Evolutionary conservation across 306 rosid species (phyloP), one percentile per base, ranked within the genome.

Genomic region (Sicyos edulis): DNA sequence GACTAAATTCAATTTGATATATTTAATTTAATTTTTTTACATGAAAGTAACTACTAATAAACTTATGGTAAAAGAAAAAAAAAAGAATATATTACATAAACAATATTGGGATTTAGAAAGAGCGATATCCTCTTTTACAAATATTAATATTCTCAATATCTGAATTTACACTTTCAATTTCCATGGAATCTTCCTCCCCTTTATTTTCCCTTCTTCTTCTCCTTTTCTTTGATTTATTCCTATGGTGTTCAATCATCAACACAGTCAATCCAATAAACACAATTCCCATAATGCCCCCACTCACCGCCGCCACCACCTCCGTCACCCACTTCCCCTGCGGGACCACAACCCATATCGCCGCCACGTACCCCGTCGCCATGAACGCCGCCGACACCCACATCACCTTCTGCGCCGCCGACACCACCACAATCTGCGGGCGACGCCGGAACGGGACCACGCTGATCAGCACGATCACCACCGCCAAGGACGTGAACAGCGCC

Each of bases 371-470:
- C 16, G 78, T 79, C 53, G 86, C 86, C 91, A 87, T 85, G 67
- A 88, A 91, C n/a, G 84, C 81, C 76, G 84, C 87, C 0, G 96
- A 82, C 8, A 81, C 75, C 96, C 96, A 91, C 85, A 87, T 78
- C 26, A 81, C 88, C 84, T 91, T 91, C 74, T 88, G 97, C 75
- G 96, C 82, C 10, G 79, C 24, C 7, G 37, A 45, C 85, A 91
- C 14, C 26, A 91, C 54, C 71, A 71, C 78, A 37, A 79, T 82
- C 40, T 78, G 80, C 29, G 89, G 56, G 59, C 86, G 88, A 70
- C 87, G 86, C 51, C 75, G 78, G 44, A 79, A 91, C 1, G 96
- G 96, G 77, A 91, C 84, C 71, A 91, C 72, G 76, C 97, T 91
- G 20, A 91, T 89, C 19, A 88, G 82, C 62, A 87, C 85, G 40